Evolutionary conservation across 257 asterid genomes (phyloP).

Genomic region (Voacanga thouarsii): DNA sequence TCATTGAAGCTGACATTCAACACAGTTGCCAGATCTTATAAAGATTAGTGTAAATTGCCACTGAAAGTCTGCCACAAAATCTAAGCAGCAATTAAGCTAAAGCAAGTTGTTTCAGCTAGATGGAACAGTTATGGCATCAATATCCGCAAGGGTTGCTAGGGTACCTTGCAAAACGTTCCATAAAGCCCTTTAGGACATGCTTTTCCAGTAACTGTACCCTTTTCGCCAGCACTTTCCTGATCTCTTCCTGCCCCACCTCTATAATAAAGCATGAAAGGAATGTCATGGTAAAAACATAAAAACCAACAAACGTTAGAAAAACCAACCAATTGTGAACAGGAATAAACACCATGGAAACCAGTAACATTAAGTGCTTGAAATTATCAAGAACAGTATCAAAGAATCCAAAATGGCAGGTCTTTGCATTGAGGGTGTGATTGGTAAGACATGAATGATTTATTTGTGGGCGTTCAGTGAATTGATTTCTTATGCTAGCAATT

Average conservation of each 20-base stretch:
- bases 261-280: slow-evolving; percentile 20
- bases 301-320: not conserved
- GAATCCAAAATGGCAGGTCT: not conserved
- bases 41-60: not conserved
- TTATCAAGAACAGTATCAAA: not conserved
- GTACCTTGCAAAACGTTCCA: slow-evolving; percentile 87
- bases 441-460: not conserved
- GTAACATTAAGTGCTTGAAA: not conserved
- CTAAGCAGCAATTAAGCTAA: not conserved
- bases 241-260: slow-evolving; percentile 92
- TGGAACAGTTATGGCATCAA: not conserved
- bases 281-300: not conserved
- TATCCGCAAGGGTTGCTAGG: slow-evolving; percentile 9
- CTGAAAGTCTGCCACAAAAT: not conserved
- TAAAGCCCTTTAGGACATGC: slow-evolving; percentile 95
- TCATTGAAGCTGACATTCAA: not conserved
- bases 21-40: not conserved
- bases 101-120: not conserved
- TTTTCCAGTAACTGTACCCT: slow-evolving; percentile 87
- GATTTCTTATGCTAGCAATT: not conserved
- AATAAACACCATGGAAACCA: not conserved
- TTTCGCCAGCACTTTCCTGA: slow-evolving; percentile 65
- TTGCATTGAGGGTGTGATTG: not conserved
- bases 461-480: not conserved
- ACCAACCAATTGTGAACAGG: not conserved